These are phyloP conservation scores for Dactylis glomerata DNA, from an alignment of 176 grass and related monocot genomes.

Conservation along the genomic window DNA sequence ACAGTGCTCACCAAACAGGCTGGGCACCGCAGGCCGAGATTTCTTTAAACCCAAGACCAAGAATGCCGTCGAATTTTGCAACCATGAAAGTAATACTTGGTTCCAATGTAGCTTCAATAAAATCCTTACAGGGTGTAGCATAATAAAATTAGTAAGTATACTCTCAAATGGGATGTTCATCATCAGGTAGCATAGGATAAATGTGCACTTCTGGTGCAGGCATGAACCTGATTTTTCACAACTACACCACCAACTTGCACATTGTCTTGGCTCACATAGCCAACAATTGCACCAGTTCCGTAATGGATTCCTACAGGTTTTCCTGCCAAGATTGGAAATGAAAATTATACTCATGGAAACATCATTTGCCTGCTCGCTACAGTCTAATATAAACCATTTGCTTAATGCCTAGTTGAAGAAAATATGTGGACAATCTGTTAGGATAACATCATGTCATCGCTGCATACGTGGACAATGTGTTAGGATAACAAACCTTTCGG, in stretches of 20 bases:
- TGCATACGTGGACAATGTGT: neutral
- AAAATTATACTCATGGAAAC: neutral
- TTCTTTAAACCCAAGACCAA: conserved; percentile 88
- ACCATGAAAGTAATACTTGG: conserved; percentile 63
- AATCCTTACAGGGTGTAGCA: conserved; percentile 32
- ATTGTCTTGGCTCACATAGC: conserved; percentile 67
- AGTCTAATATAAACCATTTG: neutral
- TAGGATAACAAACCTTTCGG: conserved; percentile 47
- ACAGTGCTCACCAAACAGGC: conserved; percentile 64
- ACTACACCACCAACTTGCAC: conserved; percentile 64
- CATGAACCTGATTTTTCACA: conserved; percentile 69
- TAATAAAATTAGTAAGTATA: conserved; percentile 20
- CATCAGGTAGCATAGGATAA: neutral
- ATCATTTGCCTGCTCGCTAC: neutral
- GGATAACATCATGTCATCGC: neutral
- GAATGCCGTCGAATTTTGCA: conserved; percentile 84
- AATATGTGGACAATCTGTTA: neutral
- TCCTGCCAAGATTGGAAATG: conserved; percentile 39
- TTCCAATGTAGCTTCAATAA: conserved; percentile 77
- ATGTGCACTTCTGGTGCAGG: neutral
- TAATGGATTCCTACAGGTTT: conserved; percentile 62
- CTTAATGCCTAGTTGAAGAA: neutral
- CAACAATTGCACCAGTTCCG: conserved; percentile 71
- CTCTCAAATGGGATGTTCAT: neutral
- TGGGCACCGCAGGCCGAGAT: conserved; percentile 50